Base-by-base conservation (phyloP, 805 yeast genomes). In the Wickerhamomyces chambardii region DNA sequence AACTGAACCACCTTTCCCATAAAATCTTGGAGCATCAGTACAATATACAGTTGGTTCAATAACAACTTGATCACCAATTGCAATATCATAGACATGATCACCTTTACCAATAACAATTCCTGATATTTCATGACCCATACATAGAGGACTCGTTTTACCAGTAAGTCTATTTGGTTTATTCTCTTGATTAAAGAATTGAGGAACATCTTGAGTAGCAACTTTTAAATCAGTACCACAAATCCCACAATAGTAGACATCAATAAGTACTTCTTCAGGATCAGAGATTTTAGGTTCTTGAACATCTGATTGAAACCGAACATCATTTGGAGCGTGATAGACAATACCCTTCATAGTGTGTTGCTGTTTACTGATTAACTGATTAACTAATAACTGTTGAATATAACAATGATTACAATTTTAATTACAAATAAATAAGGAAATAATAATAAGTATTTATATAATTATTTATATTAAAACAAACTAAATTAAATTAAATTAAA, bases 161-260 rank as follows among this genome's bases (percentile, higher is more conserved):
- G 70, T 64, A 15, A 72, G 50, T 28, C 56, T 58, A 36, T 68
- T 61, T 3, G 45, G 45, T 32, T 46, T 34, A 18, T 66, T 65
- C 28, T 53, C 58, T 37, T 58, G 52, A 5, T 64, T 66, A 55
- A 74, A 73, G 49, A 78, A 75, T 36, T 73, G 72, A 9, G 84
- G 82, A 24, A 24, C 27, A 1, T 78, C 80, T 19, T 68, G 74
- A 19, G 58, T 44, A 44, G 62, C 75, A 50, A 78, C 76, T 44
- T 74, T 78, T 28, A 75, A 54, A 49, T 75, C 82, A 1, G 78
- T 64, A 19, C 83, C 83, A 46, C 84, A 77, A 30, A 76, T 74
- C 6, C 84, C 84, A 46, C 81, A 73, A 49, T 61, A 72, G 9
- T 60, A 48, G n/a, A 70, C 61, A 17, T 62, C 67, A 19, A 70